A percentile compares a stretch with the other conserved stretches of the same genome.
Evolutionary conservation across 768 basidiomycete genomes (phyloP).

Genomic region (Tephrocybe sp.): DNA sequence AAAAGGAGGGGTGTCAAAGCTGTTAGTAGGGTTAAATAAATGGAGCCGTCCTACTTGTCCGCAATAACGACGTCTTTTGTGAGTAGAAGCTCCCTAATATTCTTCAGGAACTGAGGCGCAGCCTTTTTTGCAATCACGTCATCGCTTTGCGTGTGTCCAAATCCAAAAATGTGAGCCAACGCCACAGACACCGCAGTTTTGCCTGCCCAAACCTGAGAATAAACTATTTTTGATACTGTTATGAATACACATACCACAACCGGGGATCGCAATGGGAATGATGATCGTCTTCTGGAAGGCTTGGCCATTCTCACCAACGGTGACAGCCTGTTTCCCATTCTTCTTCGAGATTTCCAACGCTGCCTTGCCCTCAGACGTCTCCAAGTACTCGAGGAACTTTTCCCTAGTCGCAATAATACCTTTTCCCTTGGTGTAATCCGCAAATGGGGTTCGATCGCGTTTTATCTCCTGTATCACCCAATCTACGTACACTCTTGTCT

Average conservation of each 20-base stretch:
- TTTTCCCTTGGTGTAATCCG: constrained; percentile 60
- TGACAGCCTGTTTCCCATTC: constrained; percentile 32
- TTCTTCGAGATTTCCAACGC: constrained; percentile 27
- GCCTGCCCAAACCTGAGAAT: constrained; percentile 40
- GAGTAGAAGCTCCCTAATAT: constrained; percentile 60
- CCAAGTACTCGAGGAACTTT: constrained; percentile 69
- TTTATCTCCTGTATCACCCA: constrained; percentile 84
- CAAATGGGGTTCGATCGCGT: constrained; percentile 56
- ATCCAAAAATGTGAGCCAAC: constrained; percentile 74
- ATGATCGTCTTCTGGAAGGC: constrained; percentile 75
- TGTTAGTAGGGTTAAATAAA: not conserved
- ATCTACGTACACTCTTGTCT: constrained; percentile 74
- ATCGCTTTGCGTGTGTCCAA: constrained; percentile 93
- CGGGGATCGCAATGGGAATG: constrained; percentile 87
- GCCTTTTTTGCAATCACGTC: constrained; percentile 78
- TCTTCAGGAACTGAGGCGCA: constrained; percentile 67
- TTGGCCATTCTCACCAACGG: constrained; percentile 15
- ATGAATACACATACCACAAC: constrained; percentile 68
- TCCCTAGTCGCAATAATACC: constrained; percentile 87
- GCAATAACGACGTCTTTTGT: constrained; percentile 81
- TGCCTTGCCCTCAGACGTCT: constrained; percentile 42
- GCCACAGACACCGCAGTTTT: constrained; percentile 87
- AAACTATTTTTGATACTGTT: constrained; percentile 14
- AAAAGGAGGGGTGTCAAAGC: not conserved
- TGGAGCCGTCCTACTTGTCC: constrained; percentile 68